Conservation (phyloP, 2,329 filamentous ascomycete species). For the Stagonosporopsis vannaccii region DNA sequence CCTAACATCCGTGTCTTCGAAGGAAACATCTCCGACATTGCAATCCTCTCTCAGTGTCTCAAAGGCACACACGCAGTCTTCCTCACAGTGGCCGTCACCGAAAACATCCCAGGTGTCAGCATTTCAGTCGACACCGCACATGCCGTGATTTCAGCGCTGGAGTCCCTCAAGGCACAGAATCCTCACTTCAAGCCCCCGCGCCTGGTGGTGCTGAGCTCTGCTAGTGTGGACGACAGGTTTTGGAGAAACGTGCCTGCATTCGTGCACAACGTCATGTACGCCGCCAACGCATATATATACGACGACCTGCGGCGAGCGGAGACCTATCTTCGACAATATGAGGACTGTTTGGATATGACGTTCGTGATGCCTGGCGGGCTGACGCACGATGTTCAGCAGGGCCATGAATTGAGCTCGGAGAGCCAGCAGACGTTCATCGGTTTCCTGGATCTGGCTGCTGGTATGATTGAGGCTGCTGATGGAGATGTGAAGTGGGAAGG, state of each 20-base stretch:
- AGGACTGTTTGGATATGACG: constrained; percentile 49
- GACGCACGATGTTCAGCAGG: constrained; percentile 47
- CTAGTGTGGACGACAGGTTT: constrained; percentile 52
- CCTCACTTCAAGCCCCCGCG: constrained; percentile 40
- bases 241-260: constrained; percentile 36
- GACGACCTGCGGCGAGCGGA: constrained; percentile 49
- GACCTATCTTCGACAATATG: constrained; percentile 47
- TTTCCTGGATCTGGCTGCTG: constrained; percentile 57
- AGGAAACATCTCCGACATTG: constrained; percentile 52
- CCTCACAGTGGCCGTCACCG: constrained; percentile 49
- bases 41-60: constrained; percentile 50
- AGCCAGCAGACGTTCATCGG: constrained; percentile 51
- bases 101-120: constrained; percentile 54
- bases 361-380: constrained; percentile 56
- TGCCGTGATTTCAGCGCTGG: constrained; percentile 49
- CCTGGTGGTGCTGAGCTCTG: constrained; percentile 55
- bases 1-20: constrained; percentile 50
- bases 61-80: constrained; percentile 51
- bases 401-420: constrained; percentile 52
- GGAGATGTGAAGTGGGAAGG: constrained; percentile 12
- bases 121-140: constrained; percentile 49
- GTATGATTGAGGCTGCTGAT: constrained; percentile 58
- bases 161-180: constrained; percentile 29
- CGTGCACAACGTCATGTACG: constrained; percentile 40
- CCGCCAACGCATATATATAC: constrained; percentile 50